Conservation (phyloP, 1,139 yeast genomes). For the Suhomyces ambrosiae region DNA sequence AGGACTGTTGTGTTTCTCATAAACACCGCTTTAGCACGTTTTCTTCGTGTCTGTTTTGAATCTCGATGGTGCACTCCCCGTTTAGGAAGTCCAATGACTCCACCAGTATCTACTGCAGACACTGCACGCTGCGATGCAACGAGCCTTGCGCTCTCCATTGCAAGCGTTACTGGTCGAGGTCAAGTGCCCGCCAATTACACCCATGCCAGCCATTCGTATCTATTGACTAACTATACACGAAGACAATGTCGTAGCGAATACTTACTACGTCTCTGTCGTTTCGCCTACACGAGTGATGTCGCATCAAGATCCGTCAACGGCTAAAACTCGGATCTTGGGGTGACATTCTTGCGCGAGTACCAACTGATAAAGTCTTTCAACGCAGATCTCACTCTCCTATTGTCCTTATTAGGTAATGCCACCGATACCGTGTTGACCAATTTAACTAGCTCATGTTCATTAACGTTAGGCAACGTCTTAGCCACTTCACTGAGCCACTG, state of each 20-base stretch:
- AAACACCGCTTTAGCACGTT: no score
- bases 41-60: conserved; percentile 2
- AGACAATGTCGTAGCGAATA: neutral
- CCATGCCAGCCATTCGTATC: neutral
- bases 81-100: neutral
- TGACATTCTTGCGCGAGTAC: conserved; percentile 78
- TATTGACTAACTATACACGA: neutral
- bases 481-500: conserved; percentile 65
- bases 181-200: neutral
- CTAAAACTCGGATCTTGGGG: conserved; percentile 46
- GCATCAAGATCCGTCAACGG: neutral
- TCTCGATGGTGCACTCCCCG: neutral
- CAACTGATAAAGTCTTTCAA: conserved; percentile 77
- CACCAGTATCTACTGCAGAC: neutral
- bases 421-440: conserved; percentile 56
- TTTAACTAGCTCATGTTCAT: conserved; percentile 64
- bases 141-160: neutral
- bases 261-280: no score
- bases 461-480: conserved; percentile 61
- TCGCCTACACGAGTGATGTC: neutral
- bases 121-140: no score
- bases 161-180: neutral
- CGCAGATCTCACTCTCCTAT: conserved; percentile 68
- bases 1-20: no score
- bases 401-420: conserved; percentile 71